phyloP scores from a whole-genome alignment of 2,329 filamentous ascomycete species.

The Colletotrichum euphorbiae region DNA sequence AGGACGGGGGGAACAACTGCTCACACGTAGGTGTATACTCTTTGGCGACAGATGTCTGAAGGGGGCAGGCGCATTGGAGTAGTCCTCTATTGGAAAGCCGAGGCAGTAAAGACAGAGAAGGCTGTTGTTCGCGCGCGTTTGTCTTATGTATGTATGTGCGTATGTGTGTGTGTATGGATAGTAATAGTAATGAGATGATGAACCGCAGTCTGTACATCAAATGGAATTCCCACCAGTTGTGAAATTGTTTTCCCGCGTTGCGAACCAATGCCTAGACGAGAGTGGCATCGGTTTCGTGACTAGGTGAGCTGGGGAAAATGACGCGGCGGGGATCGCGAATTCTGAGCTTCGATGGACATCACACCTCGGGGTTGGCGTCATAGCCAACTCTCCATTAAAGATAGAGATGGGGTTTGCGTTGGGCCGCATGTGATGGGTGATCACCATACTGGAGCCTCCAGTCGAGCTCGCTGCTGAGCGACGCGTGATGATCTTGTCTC shows the following conservation, averaged over 20 bases:
- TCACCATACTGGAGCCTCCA: background rate
- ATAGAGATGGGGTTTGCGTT: conserved; percentile 1
- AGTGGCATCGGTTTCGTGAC: background rate
- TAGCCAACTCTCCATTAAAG: background rate
- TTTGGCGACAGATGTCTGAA: conserved; percentile 8
- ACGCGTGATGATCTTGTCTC: conserved; percentile 33
- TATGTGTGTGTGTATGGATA: conserved; percentile 37
- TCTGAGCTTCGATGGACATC: background rate
- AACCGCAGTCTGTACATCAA: conserved; percentile 6
- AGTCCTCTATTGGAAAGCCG: conserved; percentile 29
- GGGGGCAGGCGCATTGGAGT: conserved; percentile 13
- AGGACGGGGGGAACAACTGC: background rate
- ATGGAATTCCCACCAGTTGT: no score
- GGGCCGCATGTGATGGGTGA: conserved; percentile 19
- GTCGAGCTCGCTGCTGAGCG: background rate
- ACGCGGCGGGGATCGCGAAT: background rate
- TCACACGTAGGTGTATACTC: conserved; percentile 22
- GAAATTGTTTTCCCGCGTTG: no score
- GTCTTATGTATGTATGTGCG: conserved; percentile 16
- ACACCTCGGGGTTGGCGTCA: conserved; percentile 9
- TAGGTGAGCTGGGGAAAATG: conserved; percentile 4
- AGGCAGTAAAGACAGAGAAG: conserved; percentile 16
- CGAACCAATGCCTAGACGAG: background rate
- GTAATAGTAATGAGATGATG: conserved; percentile 40
- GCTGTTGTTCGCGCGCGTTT: background rate